Evolutionary conservation across 2,329 filamentous ascomycete genomes (phyloP).

Genomic region (Fusarium camptoceras): DNA sequence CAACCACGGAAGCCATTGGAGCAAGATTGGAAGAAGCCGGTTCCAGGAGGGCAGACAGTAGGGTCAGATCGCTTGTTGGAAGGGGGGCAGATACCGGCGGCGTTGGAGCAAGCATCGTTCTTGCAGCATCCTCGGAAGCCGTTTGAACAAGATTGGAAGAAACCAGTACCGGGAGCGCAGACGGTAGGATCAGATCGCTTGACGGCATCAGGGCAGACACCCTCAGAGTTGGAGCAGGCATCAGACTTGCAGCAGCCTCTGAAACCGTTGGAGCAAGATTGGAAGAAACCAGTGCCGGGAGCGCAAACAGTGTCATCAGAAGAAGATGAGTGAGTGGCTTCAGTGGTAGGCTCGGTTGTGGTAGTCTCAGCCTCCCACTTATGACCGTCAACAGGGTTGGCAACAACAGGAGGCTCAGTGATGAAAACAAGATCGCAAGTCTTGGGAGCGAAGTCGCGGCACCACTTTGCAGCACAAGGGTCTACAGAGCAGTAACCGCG

Average conservation of each 20-base stretch:
- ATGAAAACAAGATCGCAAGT: slow-evolving; percentile 28
- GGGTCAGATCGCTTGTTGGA: not conserved
- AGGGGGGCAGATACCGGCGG: not conserved
- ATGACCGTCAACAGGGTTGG: not conserved
- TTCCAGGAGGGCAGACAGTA: slow-evolving; percentile 4
- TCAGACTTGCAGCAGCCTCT: slow-evolving; percentile 24
- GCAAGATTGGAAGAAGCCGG: slow-evolving; percentile 27
- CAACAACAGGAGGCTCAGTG: not conserved
- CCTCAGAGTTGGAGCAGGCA: not conserved
- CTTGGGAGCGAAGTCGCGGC: slow-evolving; percentile 17
- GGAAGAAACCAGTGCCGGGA: slow-evolving; percentile 20
- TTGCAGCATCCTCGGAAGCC: slow-evolving; percentile 32
- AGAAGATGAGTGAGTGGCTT: not conserved
- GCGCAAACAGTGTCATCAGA: not conserved
- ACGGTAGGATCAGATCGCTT: not conserved
- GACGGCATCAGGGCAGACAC: not conserved
- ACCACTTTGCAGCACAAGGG: slow-evolving; percentile 28
- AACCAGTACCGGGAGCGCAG: slow-evolving; percentile 14
- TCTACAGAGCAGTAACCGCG: slow-evolving; percentile 27
- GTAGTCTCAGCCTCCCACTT: not conserved
- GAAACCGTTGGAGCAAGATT: slow-evolving; percentile 27
- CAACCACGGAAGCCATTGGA: slow-evolving; percentile 27
- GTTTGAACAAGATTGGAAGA: slow-evolving; percentile 23
- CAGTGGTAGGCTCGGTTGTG: not conserved
- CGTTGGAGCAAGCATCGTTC: slow-evolving; percentile 16